Base-by-base conservation (phyloP, 1,284 basidiomycete genomes). In the Sanguinoderma infundibulare region DNA sequence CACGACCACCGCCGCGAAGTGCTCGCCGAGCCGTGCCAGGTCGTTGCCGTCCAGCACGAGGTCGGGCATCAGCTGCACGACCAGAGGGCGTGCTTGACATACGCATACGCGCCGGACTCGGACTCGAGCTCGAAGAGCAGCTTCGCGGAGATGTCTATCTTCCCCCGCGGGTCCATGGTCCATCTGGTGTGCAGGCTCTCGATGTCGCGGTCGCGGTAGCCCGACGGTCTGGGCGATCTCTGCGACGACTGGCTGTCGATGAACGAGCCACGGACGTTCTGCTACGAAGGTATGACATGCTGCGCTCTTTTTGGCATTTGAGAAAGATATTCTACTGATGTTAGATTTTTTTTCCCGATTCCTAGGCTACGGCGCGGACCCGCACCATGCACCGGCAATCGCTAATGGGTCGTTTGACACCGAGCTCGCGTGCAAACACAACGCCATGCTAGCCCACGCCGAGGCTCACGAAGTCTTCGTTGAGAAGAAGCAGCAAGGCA, bases 171-270 rank as follows among this genome's bases (percentile, higher is more conserved):
- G 24, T n/a, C n/a, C n/a, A n/a, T 46, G 42, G 42, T 26, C 28
- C 24, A 26, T 7, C 14, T 26, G 5, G 24, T 15, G 14, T 26
- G 24, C 24, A 26, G 42, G 28, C 24, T 46, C 28, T 3, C 42
- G 30, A 50, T 15, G 47, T 28, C 10, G 47, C 30, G 10, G 47
- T 50, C 12, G 10, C 32, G 15, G 32, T 50, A 28, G n/a, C n/a
- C n/a, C n/a, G 47, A 50, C 20, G 47, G 47, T 17, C 32, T 50
- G 5, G 47, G 47, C 0, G 30, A 50, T 15, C 30, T 50, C 5
- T 50, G 47, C n/a, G 47, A 50, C 30, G 47, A 50, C 47, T 50
- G 47, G 47, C 17, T 50, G 28, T 50, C 47, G 8, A 50, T 50
- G 47, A 50, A 50, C 20, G 47, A 50, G 20, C 47, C 47, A 8